A percentile compares a stretch with the other conserved stretches of the same genome.
Conservation (phyloP, 2,329 filamentous ascomycete species). For the Fusarium falciforme region DNA sequence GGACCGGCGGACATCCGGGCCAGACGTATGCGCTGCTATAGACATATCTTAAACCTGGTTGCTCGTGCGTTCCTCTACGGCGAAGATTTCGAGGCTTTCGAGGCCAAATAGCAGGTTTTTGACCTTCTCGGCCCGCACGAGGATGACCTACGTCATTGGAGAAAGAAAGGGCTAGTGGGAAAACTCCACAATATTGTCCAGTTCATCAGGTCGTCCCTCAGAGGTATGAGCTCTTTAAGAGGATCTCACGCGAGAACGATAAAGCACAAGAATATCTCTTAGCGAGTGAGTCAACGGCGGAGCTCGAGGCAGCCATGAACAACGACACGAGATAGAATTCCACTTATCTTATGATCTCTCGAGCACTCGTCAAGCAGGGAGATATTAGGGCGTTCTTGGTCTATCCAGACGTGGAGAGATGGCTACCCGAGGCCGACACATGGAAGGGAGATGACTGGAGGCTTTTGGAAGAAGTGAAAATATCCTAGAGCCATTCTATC, state of each 20-base stretch:
- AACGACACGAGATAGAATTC: not conserved
- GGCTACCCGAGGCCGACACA: not conserved
- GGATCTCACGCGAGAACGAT: not conserved
- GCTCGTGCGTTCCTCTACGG: too few relatives aligned
- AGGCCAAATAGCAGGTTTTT: too few relatives aligned
- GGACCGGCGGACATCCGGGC: too few relatives aligned
- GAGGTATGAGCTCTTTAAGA: not conserved
- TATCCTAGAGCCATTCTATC: not conserved
- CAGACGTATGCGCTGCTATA: too few relatives aligned
- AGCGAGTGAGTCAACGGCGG: not conserved
- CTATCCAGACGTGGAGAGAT: not conserved
- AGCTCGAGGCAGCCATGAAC: not conserved
- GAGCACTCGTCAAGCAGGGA: conserved; percentile 1
- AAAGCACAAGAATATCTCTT: not conserved
- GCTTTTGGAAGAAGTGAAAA: not conserved
- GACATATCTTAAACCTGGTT: too few relatives aligned
- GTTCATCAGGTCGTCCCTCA: not conserved
- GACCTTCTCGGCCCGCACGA: too few relatives aligned
- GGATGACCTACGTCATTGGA: too few relatives aligned
- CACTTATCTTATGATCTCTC: conserved; percentile 2
- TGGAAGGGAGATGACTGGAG: not conserved
- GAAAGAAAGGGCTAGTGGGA: too few relatives aligned
- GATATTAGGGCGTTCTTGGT: conserved; percentile 6
- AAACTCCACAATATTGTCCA: not conserved
- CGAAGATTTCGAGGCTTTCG: too few relatives aligned